phyloP scores from a whole-genome alignment of 495 filamentous ascomycete species.

The Hyaloscypha bicolor region DNA sequence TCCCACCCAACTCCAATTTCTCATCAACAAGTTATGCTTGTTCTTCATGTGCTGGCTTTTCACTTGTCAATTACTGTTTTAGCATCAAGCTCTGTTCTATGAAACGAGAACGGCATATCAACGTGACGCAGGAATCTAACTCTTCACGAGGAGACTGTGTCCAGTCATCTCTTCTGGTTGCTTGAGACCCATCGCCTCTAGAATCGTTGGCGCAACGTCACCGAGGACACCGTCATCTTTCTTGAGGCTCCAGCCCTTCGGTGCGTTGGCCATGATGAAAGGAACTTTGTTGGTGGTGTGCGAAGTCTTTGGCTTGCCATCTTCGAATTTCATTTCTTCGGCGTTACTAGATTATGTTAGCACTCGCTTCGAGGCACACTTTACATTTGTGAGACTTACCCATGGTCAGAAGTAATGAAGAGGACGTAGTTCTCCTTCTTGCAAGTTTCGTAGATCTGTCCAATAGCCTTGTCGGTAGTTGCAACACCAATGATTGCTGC shows the following conservation, averaged over 20 bases:
- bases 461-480: conserved; percentile 92
- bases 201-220: conserved; percentile 91
- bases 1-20: not conserved
- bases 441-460: conserved; percentile 86
- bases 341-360: conserved; percentile 65
- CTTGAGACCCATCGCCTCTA: conserved; percentile 86
- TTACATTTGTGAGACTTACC: conserved; percentile 47
- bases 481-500: conserved; percentile 86
- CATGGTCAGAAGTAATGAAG: conserved; percentile 95
- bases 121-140: conserved; percentile 37
- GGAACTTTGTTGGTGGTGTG: conserved; percentile 98
- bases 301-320: conserved; percentile 94
- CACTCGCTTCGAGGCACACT: not conserved
- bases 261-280: conserved; percentile 97
- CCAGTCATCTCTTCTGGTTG: conserved; percentile 94
- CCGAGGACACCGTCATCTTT: conserved; percentile 86
- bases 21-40: not conserved
- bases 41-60: conserved; percentile 30
- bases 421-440: conserved; percentile 89
- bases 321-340: conserved; percentile 97
- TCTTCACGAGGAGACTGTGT: conserved; percentile 77
- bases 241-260: conserved; percentile 84
- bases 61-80: conserved; percentile 22
- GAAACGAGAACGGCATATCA: not conserved
- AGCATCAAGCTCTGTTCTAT: conserved; percentile 9